Base-by-base conservation (phyloP, 2,329 filamentous ascomycete genomes). In the Microdochium paspali region DNA sequence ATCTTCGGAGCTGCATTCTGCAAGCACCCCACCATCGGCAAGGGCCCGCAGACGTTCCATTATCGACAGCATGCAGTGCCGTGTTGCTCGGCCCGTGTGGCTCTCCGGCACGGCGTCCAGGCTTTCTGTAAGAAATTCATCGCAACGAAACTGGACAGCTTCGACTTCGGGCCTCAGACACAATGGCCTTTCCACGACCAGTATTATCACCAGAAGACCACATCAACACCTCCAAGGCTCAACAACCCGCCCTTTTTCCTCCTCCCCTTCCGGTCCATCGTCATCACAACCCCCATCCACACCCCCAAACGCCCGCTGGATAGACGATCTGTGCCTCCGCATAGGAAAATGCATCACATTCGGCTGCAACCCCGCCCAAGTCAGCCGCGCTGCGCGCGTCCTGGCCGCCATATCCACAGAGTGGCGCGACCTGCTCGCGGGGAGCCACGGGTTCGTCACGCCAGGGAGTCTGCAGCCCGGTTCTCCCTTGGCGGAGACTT, bases 331-430 rank as follows among this genome's bases (percentile, higher is more conserved):
- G 39, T 84, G 82, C 59, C 58, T 69, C 13, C 76, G 87, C 18
- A 68, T 91, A 24, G 87, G 86, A 2, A 82, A 81, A 66, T 90
- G 87, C 61, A 79, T 91, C 54, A 77, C 75, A 51, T 91, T 89
- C 59, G 87, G 87, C 2, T 72, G 87, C 55, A 68, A 68, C n/a
- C 63, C 66, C 2, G 57, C 62, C 25, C 85, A 90, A 59, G 67
- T 79, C 3, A 55, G 66, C 6, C 72, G 77, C 45, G 84, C 82
- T 0, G 78, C 75, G 0, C 58, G 58, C 1, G 73, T 90, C n/a
- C 59, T 87, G 23, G 66, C 72, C 43, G 71, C 77, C 32, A 61
- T 90, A 21, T 73, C 79, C 2, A 64, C 60, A 9, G 80, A 86
- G 53, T 89, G 85, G 85, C 72, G 82, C 47, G 74, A 78, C 15